A percentile compares a stretch with the other conserved stretches of the same genome.
phyloP scores from a whole-genome alignment of 805 yeast genomes.

The Spathaspora passalidarum region DNA sequence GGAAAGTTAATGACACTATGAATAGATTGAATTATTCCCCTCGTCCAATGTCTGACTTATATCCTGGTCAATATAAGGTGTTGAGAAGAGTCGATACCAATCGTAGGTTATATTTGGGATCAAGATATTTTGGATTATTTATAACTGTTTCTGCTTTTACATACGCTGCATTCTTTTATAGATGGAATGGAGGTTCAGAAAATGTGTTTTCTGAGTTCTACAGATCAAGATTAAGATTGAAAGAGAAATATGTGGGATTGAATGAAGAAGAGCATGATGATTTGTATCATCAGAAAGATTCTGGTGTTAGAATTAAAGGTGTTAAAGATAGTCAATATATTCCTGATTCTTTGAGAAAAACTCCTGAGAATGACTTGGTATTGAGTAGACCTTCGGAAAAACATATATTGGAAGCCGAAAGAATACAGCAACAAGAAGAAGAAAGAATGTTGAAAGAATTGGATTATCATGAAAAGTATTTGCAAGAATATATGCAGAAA shows the following conservation, averaged over 20 bases:
- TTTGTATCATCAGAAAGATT: slow-evolving; percentile 45
- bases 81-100: slow-evolving; percentile 56
- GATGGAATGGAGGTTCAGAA: slow-evolving; percentile 85
- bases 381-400: slow-evolving; percentile 67
- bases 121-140: slow-evolving; percentile 52
- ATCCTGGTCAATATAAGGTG: slow-evolving; percentile 77
- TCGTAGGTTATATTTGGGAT: slow-evolving; percentile 55
- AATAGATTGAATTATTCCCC: slow-evolving; percentile 72
- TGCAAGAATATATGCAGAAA: slow-evolving; percentile 1
- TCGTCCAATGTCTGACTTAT: slow-evolving; percentile 66
- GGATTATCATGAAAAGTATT: slow-evolving; percentile 19
- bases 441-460: slow-evolving; percentile 40
- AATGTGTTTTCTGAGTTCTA: slow-evolving; percentile 70
- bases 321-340: slow-evolving; percentile 43
- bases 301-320: slow-evolving; percentile 38
- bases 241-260: slow-evolving; percentile 55
- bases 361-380: slow-evolving; percentile 46
- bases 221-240: slow-evolving; percentile 53
- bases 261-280: slow-evolving; percentile 62
- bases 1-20: slow-evolving; percentile 71
- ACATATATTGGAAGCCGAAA: slow-evolving; percentile 73
- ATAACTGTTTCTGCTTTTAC: slow-evolving; percentile 48
- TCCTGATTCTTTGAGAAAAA: slow-evolving; percentile 39
- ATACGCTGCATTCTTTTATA: slow-evolving; percentile 66
- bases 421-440: slow-evolving; percentile 65